A percentile compares a stretch with the other conserved stretches of the same genome.
phyloP scores from a whole-genome alignment of 192 early-diverging fungal species.

The Backusella westeae region DNA sequence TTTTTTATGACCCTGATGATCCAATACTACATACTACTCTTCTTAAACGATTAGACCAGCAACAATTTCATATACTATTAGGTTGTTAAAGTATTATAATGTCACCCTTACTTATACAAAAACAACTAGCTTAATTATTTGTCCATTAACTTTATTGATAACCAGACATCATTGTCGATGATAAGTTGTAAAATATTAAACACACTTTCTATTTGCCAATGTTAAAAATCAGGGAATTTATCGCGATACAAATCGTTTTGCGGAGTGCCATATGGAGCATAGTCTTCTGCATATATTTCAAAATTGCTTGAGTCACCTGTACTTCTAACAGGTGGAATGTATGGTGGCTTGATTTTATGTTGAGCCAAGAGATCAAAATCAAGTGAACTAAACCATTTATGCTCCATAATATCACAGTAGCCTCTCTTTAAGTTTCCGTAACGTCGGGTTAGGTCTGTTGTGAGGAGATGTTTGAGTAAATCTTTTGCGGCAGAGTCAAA shows the following conservation, averaged over 20 bases:
- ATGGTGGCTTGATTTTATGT: conserved; percentile 54
- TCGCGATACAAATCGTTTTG: conserved; percentile 3
- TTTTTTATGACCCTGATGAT: no score
- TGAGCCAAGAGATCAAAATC: conserved; percentile 3
- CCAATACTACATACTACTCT: no score
- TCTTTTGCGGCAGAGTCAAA: conserved; percentile 68
- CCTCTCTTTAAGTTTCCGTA: conserved; percentile 83
- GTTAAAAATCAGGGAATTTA: conserved; percentile 11
- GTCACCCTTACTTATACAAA: no score
- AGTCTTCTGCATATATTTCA: conserved; percentile 29
- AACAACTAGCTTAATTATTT: no score
- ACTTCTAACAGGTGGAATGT: conserved; percentile 32
- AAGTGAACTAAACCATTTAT: conserved; percentile 65
- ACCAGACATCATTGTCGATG: no score
- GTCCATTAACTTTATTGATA: no score
- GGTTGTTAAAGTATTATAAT: no score
- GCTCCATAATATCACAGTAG: conserved; percentile 72
- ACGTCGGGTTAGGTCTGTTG: conserved; percentile 73
- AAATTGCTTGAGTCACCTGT: conserved; percentile 31
- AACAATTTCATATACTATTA: no score
- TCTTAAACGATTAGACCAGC: no score
- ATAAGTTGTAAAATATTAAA: no score
- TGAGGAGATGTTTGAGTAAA: conserved; percentile 73
- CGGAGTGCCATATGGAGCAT: neutral
- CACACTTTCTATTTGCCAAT: no score